phyloP scores from a whole-genome alignment of 1,284 basidiomycete genomes.

The Fomes fomentarius region DNA sequence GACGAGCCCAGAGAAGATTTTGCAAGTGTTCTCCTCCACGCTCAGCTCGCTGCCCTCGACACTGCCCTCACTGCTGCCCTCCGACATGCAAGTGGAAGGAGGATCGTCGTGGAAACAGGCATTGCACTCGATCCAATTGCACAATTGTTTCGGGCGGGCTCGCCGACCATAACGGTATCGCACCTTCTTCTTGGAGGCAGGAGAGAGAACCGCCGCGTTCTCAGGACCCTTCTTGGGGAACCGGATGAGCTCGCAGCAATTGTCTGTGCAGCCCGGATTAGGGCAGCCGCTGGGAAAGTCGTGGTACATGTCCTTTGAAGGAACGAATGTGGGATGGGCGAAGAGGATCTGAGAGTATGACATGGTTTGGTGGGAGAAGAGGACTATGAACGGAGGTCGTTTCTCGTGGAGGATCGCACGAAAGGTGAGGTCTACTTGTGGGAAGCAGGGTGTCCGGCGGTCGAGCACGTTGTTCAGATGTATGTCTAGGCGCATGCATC shows the following conservation, averaged over 20 bases:
- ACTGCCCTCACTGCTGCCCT: constrained; percentile 42
- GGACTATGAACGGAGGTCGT: constrained; percentile 69
- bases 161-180: constrained; percentile 46
- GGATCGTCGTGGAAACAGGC: constrained; percentile 56
- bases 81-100: constrained; percentile 9
- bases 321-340: constrained; percentile 68
- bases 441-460: constrained; percentile 71
- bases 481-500: constrained; percentile 49
- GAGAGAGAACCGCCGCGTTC: constrained; percentile 58
- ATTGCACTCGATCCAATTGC: constrained; percentile 78
- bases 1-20: constrained; percentile 46
- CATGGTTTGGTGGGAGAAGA: constrained; percentile 77
- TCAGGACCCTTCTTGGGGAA: constrained; percentile 67
- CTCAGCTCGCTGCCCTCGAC: constrained; percentile 52
- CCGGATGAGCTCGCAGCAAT: constrained; percentile 74
- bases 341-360: constrained; percentile 81
- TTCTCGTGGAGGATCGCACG: constrained; percentile 75
- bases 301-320: constrained; percentile 69
- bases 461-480: constrained; percentile 65
- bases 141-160: constrained; percentile 62
- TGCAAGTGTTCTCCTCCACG: constrained; percentile 12
- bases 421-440: constrained; percentile 74
- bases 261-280: constrained; percentile 74
- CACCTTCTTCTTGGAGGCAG: constrained; percentile 49
- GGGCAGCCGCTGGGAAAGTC: constrained; percentile 78